Percentiles rank a stretch among this genome's conserved stretches.
Conservation (phyloP, 2,329 filamentous ascomycete genomes). For the Fusarium dimerum region DNA sequence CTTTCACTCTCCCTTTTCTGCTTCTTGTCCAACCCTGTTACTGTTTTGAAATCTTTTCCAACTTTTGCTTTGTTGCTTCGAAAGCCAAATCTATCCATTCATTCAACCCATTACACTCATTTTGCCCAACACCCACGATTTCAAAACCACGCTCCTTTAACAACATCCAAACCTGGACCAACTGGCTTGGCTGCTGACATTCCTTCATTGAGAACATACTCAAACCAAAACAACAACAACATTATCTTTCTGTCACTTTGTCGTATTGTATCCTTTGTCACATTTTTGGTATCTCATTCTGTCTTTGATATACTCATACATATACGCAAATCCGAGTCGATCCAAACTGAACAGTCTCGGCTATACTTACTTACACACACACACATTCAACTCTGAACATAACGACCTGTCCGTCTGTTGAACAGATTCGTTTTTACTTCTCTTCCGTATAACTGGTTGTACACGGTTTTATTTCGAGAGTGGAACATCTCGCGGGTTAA, state of each 20-base stretch:
- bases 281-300: not conserved
- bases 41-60: conserved; percentile 37
- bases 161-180: conserved; percentile 41
- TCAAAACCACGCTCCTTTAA: not conserved
- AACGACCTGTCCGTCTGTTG: conserved; percentile 7
- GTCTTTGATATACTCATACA: conserved; percentile 2
- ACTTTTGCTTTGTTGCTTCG: not conserved
- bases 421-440: conserved; percentile 11
- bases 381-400: not conserved
- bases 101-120: conserved; percentile 34
- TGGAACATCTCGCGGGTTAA: conserved; percentile 26
- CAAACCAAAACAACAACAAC: conserved; percentile 13
- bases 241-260: conserved; percentile 15
- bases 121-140: conserved; percentile 4
- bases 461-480: conserved; percentile 27
- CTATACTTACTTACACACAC: conserved; percentile 6
- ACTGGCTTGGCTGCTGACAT: conserved; percentile 60
- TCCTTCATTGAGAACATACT: conserved; percentile 42
- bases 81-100: conserved; percentile 1
- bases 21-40: conserved; percentile 39
- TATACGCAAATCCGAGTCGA: conserved; percentile 1
- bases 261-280: not conserved
- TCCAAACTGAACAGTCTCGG: not conserved
- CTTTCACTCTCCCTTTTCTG: conserved; percentile 28
- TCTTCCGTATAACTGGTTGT: conserved; percentile 11